Evolutionary conservation across 1,139 yeast genomes (phyloP), one percentile per base, ranked within the genome.

Genomic region (Yamadazyma buinensis): DNA sequence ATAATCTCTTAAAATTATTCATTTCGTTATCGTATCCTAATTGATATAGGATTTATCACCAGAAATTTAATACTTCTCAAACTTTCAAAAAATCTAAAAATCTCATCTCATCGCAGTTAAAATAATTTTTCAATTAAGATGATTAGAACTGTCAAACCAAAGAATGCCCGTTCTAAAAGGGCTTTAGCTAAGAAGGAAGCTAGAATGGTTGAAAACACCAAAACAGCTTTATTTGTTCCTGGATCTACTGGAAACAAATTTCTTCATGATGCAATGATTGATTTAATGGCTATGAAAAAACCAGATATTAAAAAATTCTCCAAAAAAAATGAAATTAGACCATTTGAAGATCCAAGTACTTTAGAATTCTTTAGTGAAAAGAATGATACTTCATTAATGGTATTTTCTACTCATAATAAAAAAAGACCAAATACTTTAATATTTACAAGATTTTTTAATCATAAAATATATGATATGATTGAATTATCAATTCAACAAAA

Each of bases 91-190:
- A n/a, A n/a, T n/a, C n/a, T n/a, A n/a, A 17, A 28, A 21, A 29
- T 7, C 15, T 23, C 28, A 36, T 32, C 36, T 36, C 39, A 36
- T 36, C 39, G 30, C 38, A 21, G n/a, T 21, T 15, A 22, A 12
- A 15, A 21, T 33, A 28, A 28, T 33, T 28, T 32, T 33, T 24
- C 28, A 18, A 11, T 6, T 5, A 24, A 28, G 17, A 36, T 36
- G 39, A 36, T 36, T 27, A 36, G 39, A 36, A 36, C 39, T 7
- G 17, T 36, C 10, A 70, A 69, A 47, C 97, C 99, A 31, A 90
- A 88, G 65, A 92, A 84, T 55, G 97, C 97, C 39, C 87, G 98
- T 56, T 78, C 97, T 37, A 94, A 94, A 68, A 80, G 99, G 59
- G 97, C 95, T 11, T 59, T 90, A 48, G 95, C 90, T 42, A 84